phyloP scores from a whole-genome alignment of 306 rosid species.

The Acacia melanoxylon region DNA sequence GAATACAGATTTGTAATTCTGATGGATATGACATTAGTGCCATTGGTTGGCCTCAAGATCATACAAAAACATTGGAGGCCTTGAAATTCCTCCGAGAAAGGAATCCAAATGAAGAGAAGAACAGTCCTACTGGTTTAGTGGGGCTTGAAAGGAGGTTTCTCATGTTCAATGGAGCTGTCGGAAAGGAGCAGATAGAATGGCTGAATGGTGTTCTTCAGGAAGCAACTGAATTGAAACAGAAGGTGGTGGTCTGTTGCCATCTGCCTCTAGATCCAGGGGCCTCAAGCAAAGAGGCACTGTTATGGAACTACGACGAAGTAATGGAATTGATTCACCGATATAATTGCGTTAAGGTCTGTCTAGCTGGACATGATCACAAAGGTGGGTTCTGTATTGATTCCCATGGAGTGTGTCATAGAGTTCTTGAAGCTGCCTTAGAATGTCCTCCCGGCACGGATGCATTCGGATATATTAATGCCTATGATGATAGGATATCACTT shows the following conservation, averaged over 20 bases:
- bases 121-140: constrained; percentile 66
- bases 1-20: constrained; percentile 75
- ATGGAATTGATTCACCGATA: constrained; percentile 69
- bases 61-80: constrained; percentile 66
- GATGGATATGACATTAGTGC: constrained; percentile 85
- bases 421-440: constrained; percentile 91
- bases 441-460: constrained; percentile 83
- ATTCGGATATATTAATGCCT: constrained; percentile 71
- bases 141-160: constrained; percentile 84
- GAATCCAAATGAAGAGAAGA: constrained; percentile 86
- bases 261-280: constrained; percentile 72
- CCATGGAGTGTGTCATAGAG: constrained; percentile 80
- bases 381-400: constrained; percentile 84
- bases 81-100: constrained; percentile 55
- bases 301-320: constrained; percentile 88
- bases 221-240: constrained; percentile 68
- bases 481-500: constrained; percentile 61
- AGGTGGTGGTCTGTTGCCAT: constrained; percentile 81
- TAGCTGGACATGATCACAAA: constrained; percentile 85
- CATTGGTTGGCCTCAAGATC: constrained; percentile 86
- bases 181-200: constrained; percentile 89
- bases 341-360: constrained; percentile 75
- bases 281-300: constrained; percentile 57
- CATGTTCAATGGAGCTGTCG: constrained; percentile 91
- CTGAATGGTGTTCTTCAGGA: constrained; percentile 58